Percentiles rank a stretch among this genome's conserved stretches.
phyloP scores from a whole-genome alignment of 2,329 filamentous ascomycete genomes.

The Sporothrix sp. region DNA sequence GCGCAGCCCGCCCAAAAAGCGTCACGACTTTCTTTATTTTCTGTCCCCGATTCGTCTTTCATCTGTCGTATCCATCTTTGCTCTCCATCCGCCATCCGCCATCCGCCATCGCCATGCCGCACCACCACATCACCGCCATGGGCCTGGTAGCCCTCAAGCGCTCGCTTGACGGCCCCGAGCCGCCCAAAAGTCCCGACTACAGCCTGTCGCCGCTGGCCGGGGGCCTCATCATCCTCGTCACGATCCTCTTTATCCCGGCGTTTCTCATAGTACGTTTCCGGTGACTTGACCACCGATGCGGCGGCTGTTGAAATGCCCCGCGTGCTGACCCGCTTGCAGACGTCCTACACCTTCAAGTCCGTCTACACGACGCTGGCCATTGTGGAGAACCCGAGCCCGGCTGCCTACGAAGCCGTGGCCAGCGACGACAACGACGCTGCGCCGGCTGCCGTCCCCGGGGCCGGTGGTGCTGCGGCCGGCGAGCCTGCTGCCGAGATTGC shows the following conservation, averaged over 20 bases:
- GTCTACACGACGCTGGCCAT: conserved; percentile 48
- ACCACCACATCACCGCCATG: conserved; percentile 1
- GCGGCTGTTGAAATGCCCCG: conserved; percentile 13
- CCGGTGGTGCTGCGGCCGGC: conserved; percentile 26
- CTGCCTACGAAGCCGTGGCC: conserved; percentile 43
- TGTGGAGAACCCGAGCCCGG: conserved; percentile 47
- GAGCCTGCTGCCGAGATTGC: conserved; percentile 29
- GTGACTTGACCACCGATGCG: background rate
- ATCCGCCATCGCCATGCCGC: conserved; percentile 5
- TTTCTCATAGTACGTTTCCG: conserved; percentile 30
- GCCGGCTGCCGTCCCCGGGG: background rate
- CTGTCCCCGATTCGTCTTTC: background rate
- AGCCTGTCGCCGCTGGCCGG: conserved; percentile 26
- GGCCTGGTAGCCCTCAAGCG: conserved; percentile 14
- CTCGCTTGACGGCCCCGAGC: conserved; percentile 3
- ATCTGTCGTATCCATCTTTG: no score
- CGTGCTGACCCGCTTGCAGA: conserved; percentile 23
- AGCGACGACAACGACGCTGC: conserved; percentile 25
- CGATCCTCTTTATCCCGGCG: conserved; percentile 37
- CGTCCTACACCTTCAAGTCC: conserved; percentile 40
- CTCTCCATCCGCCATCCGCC: background rate
- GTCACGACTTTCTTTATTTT: background rate
- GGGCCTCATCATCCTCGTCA: conserved; percentile 30
- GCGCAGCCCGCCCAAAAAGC: conserved; percentile 5
- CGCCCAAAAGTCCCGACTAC: conserved; percentile 12